phyloP scores from a whole-genome alignment of 345 rosid genomes.

The Gossypium raimondii region DNA sequence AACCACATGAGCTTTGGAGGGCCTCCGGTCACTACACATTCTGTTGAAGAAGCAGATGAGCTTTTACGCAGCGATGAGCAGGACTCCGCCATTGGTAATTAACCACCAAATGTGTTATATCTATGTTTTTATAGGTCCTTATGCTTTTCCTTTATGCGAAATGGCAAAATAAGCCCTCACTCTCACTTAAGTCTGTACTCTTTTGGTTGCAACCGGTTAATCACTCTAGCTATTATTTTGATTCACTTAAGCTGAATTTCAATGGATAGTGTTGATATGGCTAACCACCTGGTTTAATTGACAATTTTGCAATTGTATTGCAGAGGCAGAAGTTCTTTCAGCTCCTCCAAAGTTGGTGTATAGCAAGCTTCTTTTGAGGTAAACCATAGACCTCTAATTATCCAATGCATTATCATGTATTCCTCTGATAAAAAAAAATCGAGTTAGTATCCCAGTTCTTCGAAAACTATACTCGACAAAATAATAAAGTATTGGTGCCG shows the following conservation, averaged over 20 bases:
- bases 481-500: neutral
- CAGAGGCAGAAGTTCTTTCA: constrained; percentile 96
- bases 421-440: neutral
- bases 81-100: constrained; percentile 73
- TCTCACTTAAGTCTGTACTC: neutral
- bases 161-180: neutral
- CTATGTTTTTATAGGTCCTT: neutral
- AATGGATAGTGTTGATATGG: neutral
- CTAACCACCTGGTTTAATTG: neutral
- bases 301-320: neutral
- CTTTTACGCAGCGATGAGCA: constrained; percentile 54
- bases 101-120: neutral
- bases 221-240: neutral
- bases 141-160: neutral
- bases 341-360: constrained; percentile 98
- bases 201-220: neutral
- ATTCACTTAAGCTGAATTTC: neutral
- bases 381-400: constrained; percentile 32
- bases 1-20: constrained; percentile 98
- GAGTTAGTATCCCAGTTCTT: neutral
- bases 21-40: constrained; percentile 70
- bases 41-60: constrained; percentile 77
- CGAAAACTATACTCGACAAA: neutral
- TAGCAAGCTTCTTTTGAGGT: constrained; percentile 91
- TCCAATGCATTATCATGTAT: neutral